Evolutionary conservation across 768 basidiomycete species (phyloP).

Genomic region (Daedaleopsis sinensis): DNA sequence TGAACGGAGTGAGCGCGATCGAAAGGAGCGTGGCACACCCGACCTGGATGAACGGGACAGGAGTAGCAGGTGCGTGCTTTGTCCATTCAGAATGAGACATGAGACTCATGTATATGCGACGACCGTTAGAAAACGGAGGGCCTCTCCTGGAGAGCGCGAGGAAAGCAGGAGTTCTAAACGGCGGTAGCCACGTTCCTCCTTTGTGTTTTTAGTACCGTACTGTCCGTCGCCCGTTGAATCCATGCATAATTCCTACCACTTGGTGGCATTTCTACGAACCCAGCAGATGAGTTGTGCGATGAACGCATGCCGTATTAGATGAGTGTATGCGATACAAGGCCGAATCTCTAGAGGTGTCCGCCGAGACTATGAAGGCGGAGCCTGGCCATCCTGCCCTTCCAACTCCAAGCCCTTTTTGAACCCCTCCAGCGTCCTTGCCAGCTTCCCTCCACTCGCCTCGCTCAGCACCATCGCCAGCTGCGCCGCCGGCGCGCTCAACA

Average conservation of each 20-base stretch:
- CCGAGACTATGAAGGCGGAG: slow-evolving; percentile 16
- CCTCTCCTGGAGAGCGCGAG: slow-evolving; percentile 65
- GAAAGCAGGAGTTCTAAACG: slow-evolving; percentile 72
- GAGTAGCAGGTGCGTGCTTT: slow-evolving; percentile 50
- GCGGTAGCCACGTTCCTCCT: slow-evolving; percentile 36
- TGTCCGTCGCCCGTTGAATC: neutral
- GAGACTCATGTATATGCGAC: neutral
- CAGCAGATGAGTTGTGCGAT: neutral
- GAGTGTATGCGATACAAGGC: slow-evolving; percentile 15
- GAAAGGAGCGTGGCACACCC: slow-evolving; percentile 48
- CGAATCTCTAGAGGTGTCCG: neutral
- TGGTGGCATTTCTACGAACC: neutral
- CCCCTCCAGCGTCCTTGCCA: slow-evolving; percentile 76
- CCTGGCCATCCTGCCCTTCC: slow-evolving; percentile 23
- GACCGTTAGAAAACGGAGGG: slow-evolving; percentile 68
- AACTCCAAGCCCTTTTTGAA: slow-evolving; percentile 65
- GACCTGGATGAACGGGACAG: slow-evolving; percentile 64
- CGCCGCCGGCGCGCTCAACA: slow-evolving; percentile 74
- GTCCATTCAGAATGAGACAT: slow-evolving; percentile 10
- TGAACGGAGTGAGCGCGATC: slow-evolving; percentile 38
- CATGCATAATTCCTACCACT: neutral
- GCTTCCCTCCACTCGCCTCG: slow-evolving; percentile 66
- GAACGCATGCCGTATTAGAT: slow-evolving; percentile 12
- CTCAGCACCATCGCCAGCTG: slow-evolving; percentile 73
- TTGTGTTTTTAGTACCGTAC: neutral